phyloP scores from a whole-genome alignment of 306 rosid species.

The Trifolium repens region DNA sequence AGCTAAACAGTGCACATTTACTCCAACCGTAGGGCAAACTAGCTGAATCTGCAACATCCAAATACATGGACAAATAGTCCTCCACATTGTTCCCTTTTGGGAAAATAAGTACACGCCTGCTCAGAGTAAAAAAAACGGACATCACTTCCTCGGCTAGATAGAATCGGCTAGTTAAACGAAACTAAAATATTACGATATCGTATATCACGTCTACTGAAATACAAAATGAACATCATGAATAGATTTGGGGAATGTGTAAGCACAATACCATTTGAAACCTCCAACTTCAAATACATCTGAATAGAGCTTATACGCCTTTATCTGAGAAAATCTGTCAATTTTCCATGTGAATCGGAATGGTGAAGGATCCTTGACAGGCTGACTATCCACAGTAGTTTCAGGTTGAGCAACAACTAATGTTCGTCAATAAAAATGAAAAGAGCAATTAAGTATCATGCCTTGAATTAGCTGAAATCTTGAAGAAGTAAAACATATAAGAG shows the following conservation, averaged over 20 bases:
- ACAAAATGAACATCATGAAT: background rate
- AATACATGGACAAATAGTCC: background rate
- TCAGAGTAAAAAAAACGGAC: background rate
- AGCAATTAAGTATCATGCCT: no score
- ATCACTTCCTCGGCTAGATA: no score
- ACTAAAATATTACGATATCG: background rate
- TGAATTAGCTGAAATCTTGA: no score
- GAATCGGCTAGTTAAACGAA: no score
- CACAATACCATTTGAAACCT: background rate
- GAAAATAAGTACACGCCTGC: background rate
- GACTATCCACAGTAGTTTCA: no score
- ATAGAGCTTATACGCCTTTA: background rate
- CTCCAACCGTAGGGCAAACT: background rate
- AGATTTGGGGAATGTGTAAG: background rate
- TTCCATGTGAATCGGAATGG: slow-evolving; percentile 79
- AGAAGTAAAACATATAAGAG: no score
- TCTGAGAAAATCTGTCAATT: background rate
- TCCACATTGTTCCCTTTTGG: background rate
- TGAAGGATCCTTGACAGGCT: slow-evolving; percentile 76
- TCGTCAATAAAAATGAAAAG: no score
- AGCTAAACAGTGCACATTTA: background rate
- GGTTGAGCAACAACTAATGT: no score
- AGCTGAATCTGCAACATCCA: background rate
- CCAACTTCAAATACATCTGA: background rate
- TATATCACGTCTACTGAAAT: background rate